A percentile compares a stretch with the other conserved stretches of the same genome.
phyloP scores from a whole-genome alignment of 768 basidiomycete genomes.

The Auricularia auricula-judae region DNA sequence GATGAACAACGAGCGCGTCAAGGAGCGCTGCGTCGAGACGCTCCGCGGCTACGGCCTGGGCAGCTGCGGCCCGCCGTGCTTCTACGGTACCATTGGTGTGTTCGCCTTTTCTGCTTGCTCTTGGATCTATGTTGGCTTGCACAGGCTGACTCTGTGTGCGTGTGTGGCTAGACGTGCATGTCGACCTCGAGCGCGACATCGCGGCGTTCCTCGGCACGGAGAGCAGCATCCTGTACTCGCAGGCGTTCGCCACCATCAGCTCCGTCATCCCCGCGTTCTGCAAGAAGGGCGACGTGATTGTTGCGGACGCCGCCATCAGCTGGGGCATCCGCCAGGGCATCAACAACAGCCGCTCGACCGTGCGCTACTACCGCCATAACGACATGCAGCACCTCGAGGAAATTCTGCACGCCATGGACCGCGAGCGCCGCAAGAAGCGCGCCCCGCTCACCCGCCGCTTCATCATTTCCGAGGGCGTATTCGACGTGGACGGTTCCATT shows the following conservation, averaged over 20 bases:
- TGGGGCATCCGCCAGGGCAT: slow-evolving; percentile 95
- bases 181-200: slow-evolving; percentile 78
- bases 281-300: slow-evolving; percentile 94
- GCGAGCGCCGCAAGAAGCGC: slow-evolving; percentile 78
- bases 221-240: slow-evolving; percentile 83
- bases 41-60: slow-evolving; percentile 86
- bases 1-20: slow-evolving; percentile 78
- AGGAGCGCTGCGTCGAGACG: slow-evolving; percentile 73
- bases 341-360: slow-evolving; percentile 81
- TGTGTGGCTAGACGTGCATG: slow-evolving; percentile 66
- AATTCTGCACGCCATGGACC: slow-evolving; percentile 71
- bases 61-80: slow-evolving; percentile 91
- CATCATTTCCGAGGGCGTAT: slow-evolving; percentile 95
- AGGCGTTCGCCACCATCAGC: slow-evolving; percentile 83
- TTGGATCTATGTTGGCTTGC: too few relatives aligned
- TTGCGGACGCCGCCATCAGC: slow-evolving; percentile 95
- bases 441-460: slow-evolving; percentile 80
- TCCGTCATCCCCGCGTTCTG: slow-evolving; percentile 96
- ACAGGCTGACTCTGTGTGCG: background rate
- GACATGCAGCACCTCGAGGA: slow-evolving; percentile 86
- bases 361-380: slow-evolving; percentile 96
- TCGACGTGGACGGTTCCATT: slow-evolving; percentile 90
- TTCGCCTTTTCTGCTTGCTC: slow-evolving; percentile 6
- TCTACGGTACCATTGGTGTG: slow-evolving; percentile 91
- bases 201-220: slow-evolving; percentile 87